A percentile compares a stretch with the other conserved stretches of the same genome.
Evolutionary conservation across 2,329 filamentous ascomycete genomes (phyloP).

Genomic region (Sporothrix schenckii): DNA sequence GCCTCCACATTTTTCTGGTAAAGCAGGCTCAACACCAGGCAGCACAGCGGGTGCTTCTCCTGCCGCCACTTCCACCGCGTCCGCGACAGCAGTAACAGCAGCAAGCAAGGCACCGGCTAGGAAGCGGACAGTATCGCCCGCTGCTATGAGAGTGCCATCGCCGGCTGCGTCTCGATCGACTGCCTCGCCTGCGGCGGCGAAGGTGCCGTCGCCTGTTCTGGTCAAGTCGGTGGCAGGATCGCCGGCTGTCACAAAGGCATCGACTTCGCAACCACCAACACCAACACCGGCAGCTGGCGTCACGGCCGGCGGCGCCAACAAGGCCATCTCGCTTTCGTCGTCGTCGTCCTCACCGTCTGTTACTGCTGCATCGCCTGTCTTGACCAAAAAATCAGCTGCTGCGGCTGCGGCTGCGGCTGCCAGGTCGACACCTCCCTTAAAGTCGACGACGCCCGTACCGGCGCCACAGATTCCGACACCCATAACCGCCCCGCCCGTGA

Average conservation of each 20-base stretch:
- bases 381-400: conserved; percentile 31
- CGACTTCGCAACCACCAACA: conserved; percentile 34
- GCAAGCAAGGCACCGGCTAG: conserved; percentile 10
- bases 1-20: conserved; percentile 35
- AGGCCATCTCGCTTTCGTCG: conserved; percentile 31
- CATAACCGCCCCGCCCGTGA: conserved; percentile 35
- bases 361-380: conserved; percentile 36
- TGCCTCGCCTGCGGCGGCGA: conserved; percentile 30
- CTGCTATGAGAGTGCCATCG: conserved; percentile 29
- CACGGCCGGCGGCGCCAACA: conserved; percentile 34
- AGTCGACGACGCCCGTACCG: conserved; percentile 31
- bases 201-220: conserved; percentile 32
- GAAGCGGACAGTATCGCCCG: conserved; percentile 31
- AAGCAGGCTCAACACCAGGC: conserved; percentile 29
- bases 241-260: conserved; percentile 33
- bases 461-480: conserved; percentile 37
- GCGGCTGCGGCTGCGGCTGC: neutral
- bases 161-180: conserved; percentile 26
- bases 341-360: conserved; percentile 33
- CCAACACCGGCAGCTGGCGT: conserved; percentile 4
- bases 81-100: conserved; percentile 27
- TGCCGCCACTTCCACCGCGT: conserved; percentile 19
- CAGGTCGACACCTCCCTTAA: conserved; percentile 13
- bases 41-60: neutral
- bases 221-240: conserved; percentile 31